Conservation (phyloP, 495 filamentous ascomycete species). For the Choiromyces venosus region DNA sequence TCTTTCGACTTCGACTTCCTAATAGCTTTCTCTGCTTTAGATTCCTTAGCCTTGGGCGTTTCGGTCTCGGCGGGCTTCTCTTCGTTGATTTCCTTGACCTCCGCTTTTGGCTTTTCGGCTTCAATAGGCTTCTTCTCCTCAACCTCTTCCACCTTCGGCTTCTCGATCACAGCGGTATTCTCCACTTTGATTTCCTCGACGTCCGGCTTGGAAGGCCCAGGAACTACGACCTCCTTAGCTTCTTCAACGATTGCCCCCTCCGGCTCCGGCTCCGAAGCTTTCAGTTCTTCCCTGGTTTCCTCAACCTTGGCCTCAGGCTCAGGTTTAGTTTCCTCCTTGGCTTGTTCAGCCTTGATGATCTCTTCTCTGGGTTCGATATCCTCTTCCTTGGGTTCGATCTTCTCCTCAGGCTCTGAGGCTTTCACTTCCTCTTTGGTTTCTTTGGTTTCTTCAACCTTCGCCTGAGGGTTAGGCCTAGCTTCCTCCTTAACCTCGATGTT, state of each 20-base stretch:
- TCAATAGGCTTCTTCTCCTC: slow-evolving; percentile 39
- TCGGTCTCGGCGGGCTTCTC: slow-evolving; percentile 20
- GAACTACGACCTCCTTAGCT: slow-evolving; percentile 19
- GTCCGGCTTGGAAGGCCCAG: slow-evolving; percentile 4
- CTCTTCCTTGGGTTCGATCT: slow-evolving; percentile 8
- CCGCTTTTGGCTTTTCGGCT: slow-evolving; percentile 42
- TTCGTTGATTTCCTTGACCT: slow-evolving; percentile 38
- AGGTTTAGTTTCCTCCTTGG: slow-evolving; percentile 12
- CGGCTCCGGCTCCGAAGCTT: slow-evolving; percentile 7
- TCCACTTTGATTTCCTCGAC: slow-evolving; percentile 3
- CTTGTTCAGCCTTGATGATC: neutral
- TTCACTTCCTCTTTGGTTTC: neutral
- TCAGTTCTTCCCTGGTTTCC: slow-evolving; percentile 6
- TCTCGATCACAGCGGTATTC: neutral
- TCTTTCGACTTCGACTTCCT: neutral
- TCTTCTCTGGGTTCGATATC: slow-evolving; percentile 1
- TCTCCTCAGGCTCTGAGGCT: neutral
- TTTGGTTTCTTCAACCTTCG: neutral
- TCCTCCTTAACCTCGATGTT: neutral
- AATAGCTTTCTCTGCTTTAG: neutral
- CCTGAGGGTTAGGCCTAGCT: slow-evolving; percentile 13
- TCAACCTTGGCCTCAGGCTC: slow-evolving; percentile 15
- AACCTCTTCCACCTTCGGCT: neutral
- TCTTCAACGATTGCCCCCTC: slow-evolving; percentile 30
- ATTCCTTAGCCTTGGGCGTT: neutral